phyloP scores from a whole-genome alignment of 2,329 filamentous ascomycete species.

The Whalleya microplaca region DNA sequence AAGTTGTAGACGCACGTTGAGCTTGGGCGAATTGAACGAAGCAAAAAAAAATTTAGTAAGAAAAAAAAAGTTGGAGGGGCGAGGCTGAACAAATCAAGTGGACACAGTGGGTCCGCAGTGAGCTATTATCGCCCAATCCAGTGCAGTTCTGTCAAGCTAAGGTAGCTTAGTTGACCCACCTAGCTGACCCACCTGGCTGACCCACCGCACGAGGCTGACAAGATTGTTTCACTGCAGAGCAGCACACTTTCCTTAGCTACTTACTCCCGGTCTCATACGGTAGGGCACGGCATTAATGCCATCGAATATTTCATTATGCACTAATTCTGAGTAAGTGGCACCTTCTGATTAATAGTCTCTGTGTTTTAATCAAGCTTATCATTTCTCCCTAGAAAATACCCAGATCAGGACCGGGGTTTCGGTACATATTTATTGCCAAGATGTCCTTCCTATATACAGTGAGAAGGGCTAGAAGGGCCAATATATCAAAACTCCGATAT shows the following conservation, averaged over 20 bases:
- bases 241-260: not conserved
- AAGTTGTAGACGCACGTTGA: not conserved
- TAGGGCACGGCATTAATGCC: too few species aligned
- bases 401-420: too few species aligned
- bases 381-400: too few species aligned
- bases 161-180: too few species aligned
- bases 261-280: not conserved
- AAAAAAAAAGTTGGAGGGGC: slow-evolving; percentile 36
- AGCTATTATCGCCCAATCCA: slow-evolving; percentile 6
- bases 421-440: slow-evolving; percentile 11
- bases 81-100: slow-evolving; percentile 17
- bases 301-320: too few species aligned
- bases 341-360: too few species aligned
- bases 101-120: not conserved
- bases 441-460: slow-evolving; percentile 22
- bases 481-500: slow-evolving; percentile 11
- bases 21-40: slow-evolving; percentile 10
- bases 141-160: too few species aligned
- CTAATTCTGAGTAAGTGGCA: too few species aligned
- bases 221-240: not conserved
- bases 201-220: not conserved
- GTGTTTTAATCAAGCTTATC: too few species aligned
- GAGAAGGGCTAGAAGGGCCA: slow-evolving; percentile 17
- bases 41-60: slow-evolving; percentile 18
- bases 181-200: too few species aligned